Percentiles rank a stretch among this genome's conserved stretches.
phyloP scores from a whole-genome alignment of 345 rosid species.

The Geranium brycei region DNA sequence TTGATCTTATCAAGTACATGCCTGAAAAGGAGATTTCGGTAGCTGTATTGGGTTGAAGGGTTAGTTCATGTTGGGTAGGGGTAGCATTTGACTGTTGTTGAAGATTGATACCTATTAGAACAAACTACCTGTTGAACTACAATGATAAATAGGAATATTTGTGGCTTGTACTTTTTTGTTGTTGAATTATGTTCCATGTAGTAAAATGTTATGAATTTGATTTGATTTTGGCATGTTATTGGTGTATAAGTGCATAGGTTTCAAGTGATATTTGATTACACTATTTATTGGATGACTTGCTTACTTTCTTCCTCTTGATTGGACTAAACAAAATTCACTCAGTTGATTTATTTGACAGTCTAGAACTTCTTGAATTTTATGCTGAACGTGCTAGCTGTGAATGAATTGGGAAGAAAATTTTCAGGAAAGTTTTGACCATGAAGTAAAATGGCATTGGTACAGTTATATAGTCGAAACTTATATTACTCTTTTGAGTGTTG shows the following conservation, averaged over 20 bases:
- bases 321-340: not conserved
- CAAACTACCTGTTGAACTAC: not conserved
- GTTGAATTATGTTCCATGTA: not conserved
- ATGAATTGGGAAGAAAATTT: not conserved
- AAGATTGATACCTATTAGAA: not conserved
- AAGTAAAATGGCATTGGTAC: not conserved
- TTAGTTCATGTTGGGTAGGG: not conserved
- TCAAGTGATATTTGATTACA: not conserved
- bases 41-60: not conserved
- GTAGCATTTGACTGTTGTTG: not conserved
- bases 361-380: not conserved
- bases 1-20: not conserved
- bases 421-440: not conserved
- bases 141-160: not conserved
- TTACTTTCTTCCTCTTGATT: no score
- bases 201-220: no score
- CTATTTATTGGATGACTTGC: no score
- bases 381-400: not conserved
- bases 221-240: no score
- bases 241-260: not conserved
- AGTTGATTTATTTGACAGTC: not conserved
- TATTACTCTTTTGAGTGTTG: not conserved
- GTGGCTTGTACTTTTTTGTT: not conserved
- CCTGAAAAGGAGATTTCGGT: not conserved
- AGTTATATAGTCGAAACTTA: not conserved